phyloP scores from a whole-genome alignment of 2,329 filamentous ascomycete species.

The Claviceps sp. region DNA sequence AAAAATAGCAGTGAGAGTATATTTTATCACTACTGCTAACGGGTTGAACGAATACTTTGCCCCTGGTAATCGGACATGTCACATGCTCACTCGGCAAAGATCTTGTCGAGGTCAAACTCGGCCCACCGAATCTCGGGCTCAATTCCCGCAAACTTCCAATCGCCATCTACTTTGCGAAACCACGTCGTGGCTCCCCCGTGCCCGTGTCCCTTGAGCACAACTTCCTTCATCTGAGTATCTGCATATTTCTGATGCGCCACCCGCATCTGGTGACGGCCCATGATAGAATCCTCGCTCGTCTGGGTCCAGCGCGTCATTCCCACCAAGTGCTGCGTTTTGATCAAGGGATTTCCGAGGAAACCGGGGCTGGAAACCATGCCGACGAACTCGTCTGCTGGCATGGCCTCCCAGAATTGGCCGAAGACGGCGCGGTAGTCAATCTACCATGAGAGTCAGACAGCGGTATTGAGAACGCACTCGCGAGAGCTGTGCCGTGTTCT shows the following conservation, averaged over 20 bases:
- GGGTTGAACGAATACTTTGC: too few relatives aligned
- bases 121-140: slow-evolving; percentile 39
- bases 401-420: slow-evolving; percentile 39
- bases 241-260: slow-evolving; percentile 44
- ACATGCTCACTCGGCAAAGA: background rate
- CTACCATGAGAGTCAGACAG: slow-evolving; percentile 1
- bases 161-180: slow-evolving; percentile 43
- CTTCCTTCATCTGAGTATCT: slow-evolving; percentile 29
- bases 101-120: slow-evolving; percentile 23
- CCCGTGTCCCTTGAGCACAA: slow-evolving; percentile 40
- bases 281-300: slow-evolving; percentile 31
- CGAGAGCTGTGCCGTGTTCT: too few relatives aligned
- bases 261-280: slow-evolving; percentile 41
- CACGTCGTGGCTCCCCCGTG: slow-evolving; percentile 39
- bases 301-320: slow-evolving; percentile 39
- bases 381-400: slow-evolving; percentile 40
- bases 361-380: slow-evolving; percentile 35
- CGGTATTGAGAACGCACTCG: too few relatives aligned
- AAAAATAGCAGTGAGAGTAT: too few relatives aligned
- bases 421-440: slow-evolving; percentile 25
- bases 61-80: too few relatives aligned
- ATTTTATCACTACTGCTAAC: too few relatives aligned
- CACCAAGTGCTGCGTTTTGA: slow-evolving; percentile 45
- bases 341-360: slow-evolving; percentile 38
- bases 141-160: slow-evolving; percentile 44